Evolutionary conservation across 2,329 filamentous ascomycete genomes (phyloP), one percentile per base, ranked within the genome.

Genomic region (Claviceps capensis): DNA sequence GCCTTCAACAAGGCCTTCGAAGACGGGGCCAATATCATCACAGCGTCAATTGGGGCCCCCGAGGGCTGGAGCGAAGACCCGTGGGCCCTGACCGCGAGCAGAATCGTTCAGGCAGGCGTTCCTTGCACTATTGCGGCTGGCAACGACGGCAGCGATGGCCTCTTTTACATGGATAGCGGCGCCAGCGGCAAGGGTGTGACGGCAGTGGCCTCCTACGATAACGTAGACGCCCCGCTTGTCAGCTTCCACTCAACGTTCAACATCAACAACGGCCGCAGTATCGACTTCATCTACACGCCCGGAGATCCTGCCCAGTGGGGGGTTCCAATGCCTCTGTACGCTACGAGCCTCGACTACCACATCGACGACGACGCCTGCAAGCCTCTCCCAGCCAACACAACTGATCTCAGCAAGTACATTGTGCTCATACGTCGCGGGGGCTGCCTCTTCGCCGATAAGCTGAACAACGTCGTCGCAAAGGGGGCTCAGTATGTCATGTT

Each of bases 401-500:
- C 76, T 3, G 72, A 79, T 58, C 69, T 82, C 19, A 72, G 72
- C 14, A 65, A 67, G 22, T 67, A 72, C 52, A 70, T 82, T 49
- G 76, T 79, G 3, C 70, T 82, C 4, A 67, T 81, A 48, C 74
- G 74, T 42, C 71, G 75, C 37, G 48, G 47, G 5, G 26, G n/a
- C 1, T 55, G 53, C 3, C 2, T 1, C 3, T 41, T 38, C 9
- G n/a, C 9, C 7, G 1, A 43, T 2, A 47, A 50, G 40, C 36
- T 13, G 9, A 16, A 9, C 4, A 50, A 54, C 52, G 2, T 50
- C 16, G 26, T 14, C 11, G 40, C 47, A 5, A 70, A 70, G 45
- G 81, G 81, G 7, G 81, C 78, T 48, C 73, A 75, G 59, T 81
- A 82, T 56, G 64, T 85, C 51, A 65, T 84, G 57, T 68, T 81